Base-by-base conservation (phyloP, 176 grass and related monocot species). In the barley (Hordeum vulgare) region DNA sequence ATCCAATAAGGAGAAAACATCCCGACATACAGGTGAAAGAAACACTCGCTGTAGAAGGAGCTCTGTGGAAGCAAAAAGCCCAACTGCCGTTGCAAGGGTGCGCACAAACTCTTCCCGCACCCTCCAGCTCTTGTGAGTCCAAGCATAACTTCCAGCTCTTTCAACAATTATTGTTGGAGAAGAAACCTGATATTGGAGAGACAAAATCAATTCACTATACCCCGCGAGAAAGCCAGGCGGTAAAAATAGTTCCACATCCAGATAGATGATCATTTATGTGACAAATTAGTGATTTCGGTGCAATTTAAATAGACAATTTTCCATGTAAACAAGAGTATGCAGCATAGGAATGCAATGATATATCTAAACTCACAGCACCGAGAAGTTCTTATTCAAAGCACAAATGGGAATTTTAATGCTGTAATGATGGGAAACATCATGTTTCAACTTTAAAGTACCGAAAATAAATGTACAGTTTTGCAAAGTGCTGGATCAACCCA, bases 141-240 rank as follows among this genome's bases (percentile, higher is more conserved):
- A 98, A 20, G 93, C 90, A 88, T 91, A 95, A 84, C 82, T 93
- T 78, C 96, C 95, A 80, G 95, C 95, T 91, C 95, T 89, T 90
- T 95, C 95, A 85, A 98, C 95, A 62, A 95, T 84, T 74, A 95
- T 95, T 56, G 96, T 95, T 6, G 92, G 96, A 12, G 87, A 95
- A 68, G 96, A 98, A 44, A 98, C 89, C 96, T 98, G 85, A 44
- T 2, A 76, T 12, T 49, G 8, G 33, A 51, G 80, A 49, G 62
- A 76, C 10, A 39, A 69, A 76, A 76, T 27, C 42, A 74, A 59
- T 75, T 75, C 58, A 83, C 23, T 27, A 37, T 53, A 23, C 28
- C 41, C 58, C 0, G 3, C 9, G 49, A 25, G 21, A 63, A 75
- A 75, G 17, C 13, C 28, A 65, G 10, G 34, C 11, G 11, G 41